phyloP scores from a whole-genome alignment of 116 monocot species.

The Posidonia oceanica region DNA sequence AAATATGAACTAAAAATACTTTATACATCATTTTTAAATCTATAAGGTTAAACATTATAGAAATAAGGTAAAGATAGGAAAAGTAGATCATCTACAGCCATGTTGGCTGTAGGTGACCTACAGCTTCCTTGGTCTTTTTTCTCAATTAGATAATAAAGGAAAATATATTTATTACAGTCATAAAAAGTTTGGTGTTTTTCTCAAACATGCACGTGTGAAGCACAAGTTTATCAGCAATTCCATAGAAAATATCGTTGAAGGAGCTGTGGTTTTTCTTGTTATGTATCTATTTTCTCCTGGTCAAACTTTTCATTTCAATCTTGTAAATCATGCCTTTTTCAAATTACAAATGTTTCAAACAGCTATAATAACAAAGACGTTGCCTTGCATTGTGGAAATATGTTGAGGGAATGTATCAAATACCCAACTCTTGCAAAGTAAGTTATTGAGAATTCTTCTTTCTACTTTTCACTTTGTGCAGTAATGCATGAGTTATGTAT shows the following conservation, averaged over 20 bases:
- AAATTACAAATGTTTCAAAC: conserved; percentile 17
- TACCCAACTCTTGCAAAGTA: conserved; percentile 92
- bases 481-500: not conserved
- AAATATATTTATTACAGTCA: no score
- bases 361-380: conserved; percentile 94
- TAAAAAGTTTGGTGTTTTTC: no score
- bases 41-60: no score
- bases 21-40: no score
- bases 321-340: conserved; percentile 3
- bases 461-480: not conserved
- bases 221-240: not conserved
- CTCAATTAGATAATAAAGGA: no score
- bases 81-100: no score
- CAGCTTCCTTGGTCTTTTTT: no score
- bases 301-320: not conserved
- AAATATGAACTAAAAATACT: no score
- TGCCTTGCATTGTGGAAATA: conserved; percentile 90
- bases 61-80: no score
- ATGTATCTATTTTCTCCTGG: not conserved
- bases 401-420: conserved; percentile 99
- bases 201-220: not conserved
- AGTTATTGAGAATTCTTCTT: conserved; percentile 15
- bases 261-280: not conserved
- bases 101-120: no score
- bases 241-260: not conserved